Evolutionary conservation across 2,329 filamentous ascomycete genomes (phyloP).

Genomic region (Thielaviopsis euricoi): DNA sequence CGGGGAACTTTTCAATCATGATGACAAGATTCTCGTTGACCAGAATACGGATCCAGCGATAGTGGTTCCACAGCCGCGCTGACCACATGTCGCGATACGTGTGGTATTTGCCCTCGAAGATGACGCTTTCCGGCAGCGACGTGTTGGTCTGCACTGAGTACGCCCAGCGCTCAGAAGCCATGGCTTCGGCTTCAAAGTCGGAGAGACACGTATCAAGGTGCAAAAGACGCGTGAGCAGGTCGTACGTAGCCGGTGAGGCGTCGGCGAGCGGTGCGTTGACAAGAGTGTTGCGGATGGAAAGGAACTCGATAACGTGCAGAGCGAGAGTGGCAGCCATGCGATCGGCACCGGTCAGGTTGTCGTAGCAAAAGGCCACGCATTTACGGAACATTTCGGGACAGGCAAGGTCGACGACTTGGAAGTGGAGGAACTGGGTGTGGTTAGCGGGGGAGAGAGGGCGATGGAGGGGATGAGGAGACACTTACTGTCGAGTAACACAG

Average conservation of each 20-base stretch:
- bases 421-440: not conserved
- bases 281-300: not conserved
- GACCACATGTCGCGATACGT: constrained; percentile 36
- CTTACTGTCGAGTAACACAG: not conserved
- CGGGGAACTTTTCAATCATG: constrained; percentile 18
- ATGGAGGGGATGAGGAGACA: not conserved
- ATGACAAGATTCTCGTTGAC: constrained; percentile 32
- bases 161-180: not conserved
- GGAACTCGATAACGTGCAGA: not conserved
- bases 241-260: no score
- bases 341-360: not conserved
- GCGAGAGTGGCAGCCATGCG: not conserved
- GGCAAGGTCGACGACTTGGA: not conserved
- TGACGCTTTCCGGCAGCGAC: constrained; percentile 19
- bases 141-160: not conserved
- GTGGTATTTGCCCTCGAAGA: constrained; percentile 38
- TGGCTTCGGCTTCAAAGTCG: not conserved
- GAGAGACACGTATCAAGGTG: not conserved
- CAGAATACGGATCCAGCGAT: constrained; percentile 40
- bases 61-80: constrained; percentile 41
- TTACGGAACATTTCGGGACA: not conserved
- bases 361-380: not conserved
- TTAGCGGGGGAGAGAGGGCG: not conserved
- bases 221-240: not conserved
- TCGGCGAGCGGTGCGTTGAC: not conserved